Base-by-base conservation (phyloP, 139 green algal species). In the Ulvella scutata region DNA sequence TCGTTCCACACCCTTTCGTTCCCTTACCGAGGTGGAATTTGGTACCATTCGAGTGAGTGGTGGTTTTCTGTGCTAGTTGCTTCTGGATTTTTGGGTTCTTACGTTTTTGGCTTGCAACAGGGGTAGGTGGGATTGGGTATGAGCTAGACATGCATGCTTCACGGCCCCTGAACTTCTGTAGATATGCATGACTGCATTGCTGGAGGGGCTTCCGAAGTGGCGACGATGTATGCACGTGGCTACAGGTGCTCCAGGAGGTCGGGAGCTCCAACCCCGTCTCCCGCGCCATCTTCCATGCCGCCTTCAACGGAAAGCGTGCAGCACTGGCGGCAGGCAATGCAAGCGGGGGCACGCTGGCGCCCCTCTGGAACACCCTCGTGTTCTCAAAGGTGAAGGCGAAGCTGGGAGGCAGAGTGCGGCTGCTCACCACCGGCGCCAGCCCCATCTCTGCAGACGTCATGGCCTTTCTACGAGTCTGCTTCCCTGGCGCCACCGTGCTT, bases 381-480 rank as follows among this genome's bases (percentile, higher is more conserved):
- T 98, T 98, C 84, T 91, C 79, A 73, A 98, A 98, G 83, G 87
- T 97, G 43, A 79, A 77, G 10, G 88, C 89, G 13, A 86, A 87
- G 62, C 61, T 96, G 35, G 89, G 89, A 37, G 90, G 90, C 43
- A 43, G 85, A 78, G 74, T 84, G 43, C 84, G 84, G 77, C 82
- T 83, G 77, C 79, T 87, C 76, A 87, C 79, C 10, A 85, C 85
- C 79, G 85, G 85, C 87, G 77, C n/a, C 78, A 92, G 89, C 0
- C 93, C 94, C 74, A 97, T 98, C 81, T 88, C 84, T n/a, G 62
- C 85, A 2, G 92, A 98, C 51, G 92, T 97, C 1, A 91, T 97
- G 74, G 83, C 88, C 72, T 98, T 98, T 85, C 80, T 98, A 75
- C 86, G 92, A 67, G 82, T 97, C 75, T 96, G 88, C 86, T 96